Conservation (phyloP, 129 eudicot species). For the Smallanthus sonchifolius region DNA sequence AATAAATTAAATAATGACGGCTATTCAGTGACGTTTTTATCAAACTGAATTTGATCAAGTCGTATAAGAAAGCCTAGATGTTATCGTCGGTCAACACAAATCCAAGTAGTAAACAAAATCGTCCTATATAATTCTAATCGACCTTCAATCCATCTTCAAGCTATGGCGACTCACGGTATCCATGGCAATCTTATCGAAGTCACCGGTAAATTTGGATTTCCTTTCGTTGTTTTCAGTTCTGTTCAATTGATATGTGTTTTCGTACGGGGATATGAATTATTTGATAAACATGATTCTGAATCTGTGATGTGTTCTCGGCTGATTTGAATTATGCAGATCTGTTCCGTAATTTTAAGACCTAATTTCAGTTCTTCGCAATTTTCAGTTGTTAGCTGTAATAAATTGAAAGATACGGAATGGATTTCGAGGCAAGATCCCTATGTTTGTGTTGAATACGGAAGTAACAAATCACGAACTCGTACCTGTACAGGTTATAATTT, state of each 20-base stretch:
- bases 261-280: too few species aligned
- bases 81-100: not conserved
- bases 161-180: not conserved
- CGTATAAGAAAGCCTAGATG: too few species aligned
- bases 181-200: not conserved
- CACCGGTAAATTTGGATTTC: too few species aligned
- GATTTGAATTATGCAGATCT: too few species aligned
- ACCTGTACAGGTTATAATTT: constrained; percentile 68
- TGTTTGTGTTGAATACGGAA: constrained; percentile 81
- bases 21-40: too few species aligned
- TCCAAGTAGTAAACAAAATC: not conserved
- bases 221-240: too few species aligned
- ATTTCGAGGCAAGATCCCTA: constrained; percentile 97
- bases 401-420: constrained; percentile 94
- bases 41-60: not conserved
- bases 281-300: too few species aligned
- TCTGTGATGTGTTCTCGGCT: too few species aligned
- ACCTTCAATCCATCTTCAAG: not conserved
- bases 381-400: constrained; percentile 70
- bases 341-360: not conserved
- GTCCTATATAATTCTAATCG: not conserved
- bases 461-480: constrained; percentile 66
- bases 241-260: too few species aligned
- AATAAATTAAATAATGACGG: too few species aligned
- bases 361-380: constrained; percentile 4